Percentiles rank a stretch among this genome's conserved stretches.
Evolutionary conservation across 352 stramenopile genomes (phyloP).

Genomic region (Globisporangium ultimum): DNA sequence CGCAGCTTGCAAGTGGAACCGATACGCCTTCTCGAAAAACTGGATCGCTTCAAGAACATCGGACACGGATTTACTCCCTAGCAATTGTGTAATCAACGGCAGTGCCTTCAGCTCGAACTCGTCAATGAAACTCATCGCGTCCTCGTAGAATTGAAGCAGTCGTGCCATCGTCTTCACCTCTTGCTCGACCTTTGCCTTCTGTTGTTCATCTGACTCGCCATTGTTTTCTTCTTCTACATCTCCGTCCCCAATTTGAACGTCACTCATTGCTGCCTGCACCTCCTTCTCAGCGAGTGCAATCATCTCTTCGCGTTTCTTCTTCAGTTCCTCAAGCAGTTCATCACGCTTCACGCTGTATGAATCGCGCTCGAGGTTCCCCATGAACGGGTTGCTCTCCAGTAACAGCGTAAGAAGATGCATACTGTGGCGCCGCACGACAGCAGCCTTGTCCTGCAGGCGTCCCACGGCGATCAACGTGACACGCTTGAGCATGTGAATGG

Average conservation of each 20-base stretch:
- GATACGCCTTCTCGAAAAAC: constrained; percentile 92
- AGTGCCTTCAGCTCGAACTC: constrained; percentile 82
- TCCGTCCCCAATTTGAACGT: constrained; percentile 19
- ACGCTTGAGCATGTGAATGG: constrained; percentile 81
- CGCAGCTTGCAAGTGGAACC: constrained; percentile 88
- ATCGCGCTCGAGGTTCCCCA: constrained; percentile 82
- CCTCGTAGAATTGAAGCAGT: constrained; percentile 89
- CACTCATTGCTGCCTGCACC: constrained; percentile 52
- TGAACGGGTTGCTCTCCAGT: constrained; percentile 94
- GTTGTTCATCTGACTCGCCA: constrained; percentile 22
- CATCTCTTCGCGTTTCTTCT: constrained; percentile 68
- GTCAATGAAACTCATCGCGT: constrained; percentile 92
- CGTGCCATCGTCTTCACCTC: constrained; percentile 75
- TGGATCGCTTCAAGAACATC: constrained; percentile 93
- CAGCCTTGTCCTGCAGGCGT: constrained; percentile 92
- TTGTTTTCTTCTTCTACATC: constrained; percentile 6
- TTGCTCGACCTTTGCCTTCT: constrained; percentile 50
- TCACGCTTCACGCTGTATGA: constrained; percentile 83
- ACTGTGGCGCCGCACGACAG: constrained; percentile 88
- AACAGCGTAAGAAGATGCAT: constrained; percentile 87
- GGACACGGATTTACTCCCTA: constrained; percentile 89
- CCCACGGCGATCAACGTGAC: constrained; percentile 80
- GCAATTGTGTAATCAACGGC: constrained; percentile 77
- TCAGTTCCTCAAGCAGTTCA: constrained; percentile 60
- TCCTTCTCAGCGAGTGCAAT: constrained; percentile 80